Conservation (phyloP, 2,329 filamentous ascomycete genomes). For the Periconia sp. region DNA sequence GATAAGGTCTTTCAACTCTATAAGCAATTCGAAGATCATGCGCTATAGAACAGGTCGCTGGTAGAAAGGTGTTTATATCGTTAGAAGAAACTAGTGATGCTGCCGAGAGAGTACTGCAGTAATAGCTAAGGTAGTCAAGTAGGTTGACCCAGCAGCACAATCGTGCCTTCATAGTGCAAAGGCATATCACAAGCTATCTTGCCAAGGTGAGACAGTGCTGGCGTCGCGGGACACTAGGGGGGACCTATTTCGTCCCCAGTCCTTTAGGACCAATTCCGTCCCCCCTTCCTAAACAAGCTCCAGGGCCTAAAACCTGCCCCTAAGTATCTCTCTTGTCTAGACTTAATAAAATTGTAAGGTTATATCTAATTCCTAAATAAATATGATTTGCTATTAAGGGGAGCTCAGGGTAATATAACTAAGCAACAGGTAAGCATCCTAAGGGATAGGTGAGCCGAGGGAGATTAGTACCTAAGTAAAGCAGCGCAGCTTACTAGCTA, state of each 20-base stretch:
- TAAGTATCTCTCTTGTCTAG: constrained; percentile 13
- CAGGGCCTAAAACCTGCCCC: constrained; percentile 12
- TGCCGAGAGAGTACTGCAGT: constrained; percentile 13
- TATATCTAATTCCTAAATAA: constrained; percentile 10
- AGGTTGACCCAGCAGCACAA: constrained; percentile 10
- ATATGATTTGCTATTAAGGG: constrained; percentile 11
- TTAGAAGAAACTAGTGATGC: no score
- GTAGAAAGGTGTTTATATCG: no score
- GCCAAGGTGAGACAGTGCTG: constrained; percentile 6
- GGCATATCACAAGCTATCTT: constrained; percentile 13
- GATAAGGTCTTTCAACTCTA: no score
- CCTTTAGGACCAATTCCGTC: constrained; percentile 5
- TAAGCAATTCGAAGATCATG: no score
- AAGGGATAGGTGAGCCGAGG: constrained; percentile 13
- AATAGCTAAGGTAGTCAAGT: constrained; percentile 13
- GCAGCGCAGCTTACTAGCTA: constrained; percentile 17
- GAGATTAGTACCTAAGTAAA: constrained; percentile 15
- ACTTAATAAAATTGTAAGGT: constrained; percentile 12
- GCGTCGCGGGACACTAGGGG: constrained; percentile 2
- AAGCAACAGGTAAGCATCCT: constrained; percentile 16
- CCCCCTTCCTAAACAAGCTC: constrained; percentile 9
- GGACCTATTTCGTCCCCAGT: constrained; percentile 9
- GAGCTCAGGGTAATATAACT: constrained; percentile 13
- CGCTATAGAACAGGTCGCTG: no score
- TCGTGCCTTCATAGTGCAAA: constrained; percentile 17